Base-by-base conservation (phyloP, 176 grass and related monocot genomes). In the Triticum dicoccoides region DNA sequence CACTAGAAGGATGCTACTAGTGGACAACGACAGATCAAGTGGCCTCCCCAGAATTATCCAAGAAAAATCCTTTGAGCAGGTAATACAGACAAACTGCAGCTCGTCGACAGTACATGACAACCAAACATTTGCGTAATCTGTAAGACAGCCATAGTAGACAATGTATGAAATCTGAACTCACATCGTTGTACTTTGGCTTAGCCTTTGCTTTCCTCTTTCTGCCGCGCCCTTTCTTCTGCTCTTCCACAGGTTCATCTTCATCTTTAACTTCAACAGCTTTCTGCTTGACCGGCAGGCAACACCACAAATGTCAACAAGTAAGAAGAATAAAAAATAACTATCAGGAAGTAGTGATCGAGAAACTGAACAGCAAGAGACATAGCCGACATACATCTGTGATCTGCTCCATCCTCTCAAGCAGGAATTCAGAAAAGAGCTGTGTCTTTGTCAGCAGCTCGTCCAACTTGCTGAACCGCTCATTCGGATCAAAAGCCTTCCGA, bases 401-500 rank as follows among this genome's bases (percentile, higher is more conserved):
- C 35, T 88, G 66, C n/a, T 99, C 97, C 97, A 99, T 99, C 80
- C 92, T 96, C 78, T 99, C 94, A 37, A 99, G 87, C 17, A 99
- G 87, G 70, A 99, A 96, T 83, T 96, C 82, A 0, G 97, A 99
- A 90, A 85, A 99, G 2, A 99, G 87, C 25, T 99, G 92, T 11
- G 97, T 93, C 86, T 99, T 86, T 6, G 97, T 93, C 44, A 99
- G 83, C 82, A 99, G 72, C 51, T 94, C 90, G 21, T 99, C 97
- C 47, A 99, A 66, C 72, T 99, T 99, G 86, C 79, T 96, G 84
- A 93, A 99, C 17, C 86, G 78, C 25, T 80, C 37, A 1, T 96
- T 73, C 9, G 92, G 88, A 86, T 93, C 92, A 21, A 88, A 33
- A 78, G 80, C 76, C 61, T 79, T 38, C 20, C 74, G 45, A 52